Base-by-base conservation (phyloP, 306 rosid genomes). In the Ceratonia siliqua region DNA sequence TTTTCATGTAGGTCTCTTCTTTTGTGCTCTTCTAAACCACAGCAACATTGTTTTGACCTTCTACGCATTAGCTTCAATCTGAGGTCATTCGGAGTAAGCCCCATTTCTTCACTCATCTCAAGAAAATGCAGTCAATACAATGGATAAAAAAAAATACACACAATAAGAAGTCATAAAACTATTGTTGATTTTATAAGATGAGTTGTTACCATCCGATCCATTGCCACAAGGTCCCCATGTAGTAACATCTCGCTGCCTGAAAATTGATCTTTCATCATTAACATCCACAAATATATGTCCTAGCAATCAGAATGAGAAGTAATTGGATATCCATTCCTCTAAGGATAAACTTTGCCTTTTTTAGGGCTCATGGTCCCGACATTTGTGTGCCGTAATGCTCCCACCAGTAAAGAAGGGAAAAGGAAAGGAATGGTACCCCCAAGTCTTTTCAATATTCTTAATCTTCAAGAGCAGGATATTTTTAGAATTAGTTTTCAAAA, bases 1-100 rank as follows among this genome's bases (percentile, higher is more conserved):
- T 75, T 77, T 59, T 24, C 52, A 30, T 53, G 78, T 2, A 70
- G 59, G 68, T 24, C 82, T 78, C 59, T 69, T 72, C 67, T 81
- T 8, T 49, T 49, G 30, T 22, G 69, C 54, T 76, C 86, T 53
- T 53, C 85, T 30, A 39, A 46, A 75, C 7, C 79, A 74, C 73
- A 75, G 6, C 8, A 61, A 55, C 20, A 33, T 77, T 49, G 50
- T 68, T 84, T 84, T 63, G 46, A 80, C 55, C 82, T 86, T 78
- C 82, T 87, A 74, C 64, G 77, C 77, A 82, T 62, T 66, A 86
- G 82, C 56, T 86, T 86, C 82, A 84, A 76, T 46, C 91, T 83
- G 68, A 89, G 93, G 78, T 89, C 93, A 62, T 82, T 73, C 38
- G 58, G 82, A 79, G 41, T n/a, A n/a, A n/a, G 81, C 83, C 53